phyloP scores from a whole-genome alignment of 768 basidiomycete genomes.

The Xerocomellus intermedius region DNA sequence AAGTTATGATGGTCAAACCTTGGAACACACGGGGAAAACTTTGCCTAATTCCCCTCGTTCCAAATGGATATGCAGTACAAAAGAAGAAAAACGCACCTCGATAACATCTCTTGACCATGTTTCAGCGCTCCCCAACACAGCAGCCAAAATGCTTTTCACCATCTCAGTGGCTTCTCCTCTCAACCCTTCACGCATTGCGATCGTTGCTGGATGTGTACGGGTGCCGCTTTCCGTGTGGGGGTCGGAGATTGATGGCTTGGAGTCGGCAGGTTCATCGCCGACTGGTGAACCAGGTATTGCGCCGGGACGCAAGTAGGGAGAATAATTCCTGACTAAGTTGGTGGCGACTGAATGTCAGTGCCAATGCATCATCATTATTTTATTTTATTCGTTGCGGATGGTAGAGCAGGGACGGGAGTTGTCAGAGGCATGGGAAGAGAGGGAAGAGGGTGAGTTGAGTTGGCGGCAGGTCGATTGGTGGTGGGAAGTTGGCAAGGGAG shows the following conservation, averaged over 20 bases:
- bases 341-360: slow-evolving; percentile 79
- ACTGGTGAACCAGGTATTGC: slow-evolving; percentile 15
- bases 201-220: slow-evolving; percentile 64
- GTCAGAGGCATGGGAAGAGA: slow-evolving; percentile 19
- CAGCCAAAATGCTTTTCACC: slow-evolving; percentile 54
- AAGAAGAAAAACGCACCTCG: slow-evolving; percentile 21
- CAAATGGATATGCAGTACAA: slow-evolving; percentile 3
- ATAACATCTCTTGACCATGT: slow-evolving; percentile 62
- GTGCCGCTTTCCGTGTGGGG: slow-evolving; percentile 45
- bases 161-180: slow-evolving; percentile 68
- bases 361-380: slow-evolving; percentile 36
- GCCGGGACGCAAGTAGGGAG: slow-evolving; percentile 65
- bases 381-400: slow-evolving; percentile 22
- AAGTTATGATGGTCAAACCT: slow-evolving; percentile 19
- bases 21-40: slow-evolving; percentile 51
- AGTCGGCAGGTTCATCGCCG: slow-evolving; percentile 5
- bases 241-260: slow-evolving; percentile 1
- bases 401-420: slow-evolving; percentile 35
- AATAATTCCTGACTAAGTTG: slow-evolving; percentile 91
- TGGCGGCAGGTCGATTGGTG: slow-evolving; percentile 25
- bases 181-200: slow-evolving; percentile 65
- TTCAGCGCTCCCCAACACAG: slow-evolving; percentile 33
- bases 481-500: slow-evolving; percentile 28
- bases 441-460: slow-evolving; percentile 28
- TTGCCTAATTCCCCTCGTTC: not conserved